These are phyloP conservation scores for Aspergillus calidoustus DNA, from an alignment of 2,329 filamentous ascomycete species.

Conservation along the genomic window DNA sequence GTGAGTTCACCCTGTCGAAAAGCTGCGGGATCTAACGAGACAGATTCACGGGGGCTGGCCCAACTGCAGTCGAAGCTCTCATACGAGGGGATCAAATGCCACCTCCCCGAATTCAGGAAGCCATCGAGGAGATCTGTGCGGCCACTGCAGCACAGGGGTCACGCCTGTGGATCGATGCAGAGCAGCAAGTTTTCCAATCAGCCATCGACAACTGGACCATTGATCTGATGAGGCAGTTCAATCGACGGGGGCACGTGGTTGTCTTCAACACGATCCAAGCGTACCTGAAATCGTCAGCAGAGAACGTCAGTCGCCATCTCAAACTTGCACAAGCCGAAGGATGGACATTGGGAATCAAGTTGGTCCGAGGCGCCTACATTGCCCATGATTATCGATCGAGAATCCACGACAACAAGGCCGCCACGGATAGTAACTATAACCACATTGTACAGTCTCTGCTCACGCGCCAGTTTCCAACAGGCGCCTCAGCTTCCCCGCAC, in stretches of 20 bases:
- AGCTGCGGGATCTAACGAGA: background rate
- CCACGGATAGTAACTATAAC: constrained; percentile 54
- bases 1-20: constrained; percentile 28
- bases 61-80: constrained; percentile 42
- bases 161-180: constrained; percentile 54
- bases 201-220: constrained; percentile 53
- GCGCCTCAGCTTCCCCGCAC: constrained; percentile 21
- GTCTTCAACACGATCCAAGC: constrained; percentile 53
- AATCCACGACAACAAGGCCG: constrained; percentile 45
- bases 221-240: constrained; percentile 52
- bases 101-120: constrained; percentile 38
- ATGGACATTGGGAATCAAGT: constrained; percentile 50
- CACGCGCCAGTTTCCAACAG: constrained; percentile 39
- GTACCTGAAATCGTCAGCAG: constrained; percentile 49
- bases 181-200: constrained; percentile 51
- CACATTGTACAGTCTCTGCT: constrained; percentile 54
- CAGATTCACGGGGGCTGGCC: constrained; percentile 52
- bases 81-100: constrained; percentile 36
- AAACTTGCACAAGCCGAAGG: constrained; percentile 43
- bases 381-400: constrained; percentile 40
- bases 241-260: constrained; percentile 37
- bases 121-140: constrained; percentile 45
- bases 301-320: constrained; percentile 46
- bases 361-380: constrained; percentile 54
- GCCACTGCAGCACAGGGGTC: constrained; percentile 38